phyloP scores from a whole-genome alignment of 2,329 filamentous ascomycete species.

The Fusarium tanahbumbuense region DNA sequence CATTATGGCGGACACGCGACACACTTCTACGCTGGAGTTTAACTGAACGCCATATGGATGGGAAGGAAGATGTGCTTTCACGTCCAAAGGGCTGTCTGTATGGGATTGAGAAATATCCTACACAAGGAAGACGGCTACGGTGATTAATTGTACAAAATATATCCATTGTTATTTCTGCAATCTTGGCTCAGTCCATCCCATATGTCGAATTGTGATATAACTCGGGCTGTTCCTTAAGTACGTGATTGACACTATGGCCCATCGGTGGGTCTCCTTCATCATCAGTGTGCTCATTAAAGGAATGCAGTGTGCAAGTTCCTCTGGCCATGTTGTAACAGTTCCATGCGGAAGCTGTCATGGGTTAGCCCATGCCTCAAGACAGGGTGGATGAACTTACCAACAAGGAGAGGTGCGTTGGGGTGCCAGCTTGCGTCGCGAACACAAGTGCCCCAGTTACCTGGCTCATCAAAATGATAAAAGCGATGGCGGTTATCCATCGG shows the following conservation, averaged over 20 bases:
- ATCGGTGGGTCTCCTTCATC: slow-evolving; percentile 72
- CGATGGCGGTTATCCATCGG: slow-evolving; percentile 66
- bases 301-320: slow-evolving; percentile 82
- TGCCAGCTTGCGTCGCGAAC: slow-evolving; percentile 94
- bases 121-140: slow-evolving; percentile 11
- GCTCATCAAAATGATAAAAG: slow-evolving; percentile 67
- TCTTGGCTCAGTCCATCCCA: slow-evolving; percentile 21
- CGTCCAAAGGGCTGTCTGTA: slow-evolving; percentile 11
- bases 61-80: slow-evolving; percentile 25
- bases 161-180: slow-evolving; percentile 38
- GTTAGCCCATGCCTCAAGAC: slow-evolving; percentile 23
- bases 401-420: slow-evolving; percentile 83
- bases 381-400: slow-evolving; percentile 57
- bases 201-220: slow-evolving; percentile 41
- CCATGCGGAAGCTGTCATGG: slow-evolving; percentile 77
- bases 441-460: slow-evolving; percentile 76
- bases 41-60: slow-evolving; percentile 29
- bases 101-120: slow-evolving; percentile 22
- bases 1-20: slow-evolving; percentile 44
- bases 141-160: slow-evolving; percentile 46
- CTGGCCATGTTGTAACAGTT: slow-evolving; percentile 79
- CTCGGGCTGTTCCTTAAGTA: slow-evolving; percentile 58
- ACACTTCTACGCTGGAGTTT: slow-evolving; percentile 41
- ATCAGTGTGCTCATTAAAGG: slow-evolving; percentile 75
- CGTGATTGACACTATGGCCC: slow-evolving; percentile 69